phyloP scores from a whole-genome alignment of 179 eudicot species.

The Monotropa hypopitys region DNA sequence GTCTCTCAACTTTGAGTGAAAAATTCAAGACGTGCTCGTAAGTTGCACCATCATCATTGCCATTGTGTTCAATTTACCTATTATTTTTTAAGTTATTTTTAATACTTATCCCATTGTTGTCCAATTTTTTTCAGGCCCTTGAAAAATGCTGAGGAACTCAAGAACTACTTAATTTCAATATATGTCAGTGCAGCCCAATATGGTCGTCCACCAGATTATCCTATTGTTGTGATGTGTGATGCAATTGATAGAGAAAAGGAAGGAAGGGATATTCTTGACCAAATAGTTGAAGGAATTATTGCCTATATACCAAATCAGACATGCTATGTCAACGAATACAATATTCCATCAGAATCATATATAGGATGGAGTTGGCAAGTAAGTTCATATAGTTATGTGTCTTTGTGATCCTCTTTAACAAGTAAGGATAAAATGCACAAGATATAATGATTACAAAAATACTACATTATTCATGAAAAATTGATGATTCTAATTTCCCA shows the following conservation, averaged over 20 bases:
- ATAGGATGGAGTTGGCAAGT: constrained; percentile 12
- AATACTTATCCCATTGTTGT: background rate
- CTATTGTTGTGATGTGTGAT: constrained; percentile 19
- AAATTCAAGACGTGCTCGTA: constrained; percentile 30
- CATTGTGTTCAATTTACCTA: too few species aligned
- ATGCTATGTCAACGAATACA: constrained; percentile 1
- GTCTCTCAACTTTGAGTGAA: constrained; percentile 21
- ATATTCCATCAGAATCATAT: background rate
- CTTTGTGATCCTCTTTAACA: background rate
- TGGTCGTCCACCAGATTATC: constrained; percentile 19
- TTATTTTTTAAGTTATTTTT: too few species aligned
- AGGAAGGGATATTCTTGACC: constrained; percentile 12
- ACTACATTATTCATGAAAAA: too few species aligned
- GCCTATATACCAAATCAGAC: background rate
- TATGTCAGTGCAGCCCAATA: constrained; percentile 27
- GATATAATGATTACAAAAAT: too few species aligned
- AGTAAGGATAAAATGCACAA: background rate
- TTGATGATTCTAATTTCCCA: too few species aligned
- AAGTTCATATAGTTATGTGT: background rate
- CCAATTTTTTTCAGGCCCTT: constrained; percentile 10
- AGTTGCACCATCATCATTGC: background rate
- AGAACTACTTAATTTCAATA: constrained; percentile 9
- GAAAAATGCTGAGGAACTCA: constrained; percentile 17
- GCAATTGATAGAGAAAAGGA: constrained; percentile 22
- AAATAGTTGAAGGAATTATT: constrained; percentile 6